Conservation (phyloP, 2,329 filamentous ascomycete species). For the Sarocladium kiliense region DNA sequence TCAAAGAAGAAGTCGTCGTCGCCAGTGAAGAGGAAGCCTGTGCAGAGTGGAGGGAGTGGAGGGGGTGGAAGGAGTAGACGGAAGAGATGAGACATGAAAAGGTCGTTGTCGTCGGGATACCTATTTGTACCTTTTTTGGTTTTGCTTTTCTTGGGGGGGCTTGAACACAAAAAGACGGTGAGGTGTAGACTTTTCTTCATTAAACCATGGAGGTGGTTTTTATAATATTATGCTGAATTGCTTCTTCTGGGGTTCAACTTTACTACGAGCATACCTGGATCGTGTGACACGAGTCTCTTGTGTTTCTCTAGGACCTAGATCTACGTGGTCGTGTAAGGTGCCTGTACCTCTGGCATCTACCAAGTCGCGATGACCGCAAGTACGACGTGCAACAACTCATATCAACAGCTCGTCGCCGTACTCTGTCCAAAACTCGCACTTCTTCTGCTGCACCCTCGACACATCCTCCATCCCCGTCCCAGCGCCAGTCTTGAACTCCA, state of each 20-base stretch:
- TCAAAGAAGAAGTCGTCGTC: constrained; percentile 36
- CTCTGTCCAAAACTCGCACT: constrained; percentile 20
- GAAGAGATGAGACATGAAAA: constrained; percentile 22
- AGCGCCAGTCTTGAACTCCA: constrained; percentile 34
- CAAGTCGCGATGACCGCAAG: no score
- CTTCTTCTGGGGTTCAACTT: no score
- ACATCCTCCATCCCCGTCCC: constrained; percentile 34
- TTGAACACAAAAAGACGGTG: background rate
- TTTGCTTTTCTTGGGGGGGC: background rate
- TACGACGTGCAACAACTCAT: no score
- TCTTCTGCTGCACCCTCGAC: constrained; percentile 17
- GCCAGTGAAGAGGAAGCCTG: constrained; percentile 34
- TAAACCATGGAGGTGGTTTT: background rate
- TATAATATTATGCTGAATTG: background rate
- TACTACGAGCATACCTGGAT: no score
- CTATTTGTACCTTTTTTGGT: constrained; percentile 5
- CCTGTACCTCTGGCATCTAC: no score
- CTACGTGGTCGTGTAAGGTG: no score
- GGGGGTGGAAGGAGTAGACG: constrained; percentile 18
- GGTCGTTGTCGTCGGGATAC: constrained; percentile 4
- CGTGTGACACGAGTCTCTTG: no score
- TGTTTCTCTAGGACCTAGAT: no score
- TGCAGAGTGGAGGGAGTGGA: constrained; percentile 16
- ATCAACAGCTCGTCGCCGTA: constrained; percentile 15
- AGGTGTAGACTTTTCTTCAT: background rate